Percentiles rank a stretch among this genome's conserved stretches.
phyloP scores from a whole-genome alignment of 2,329 filamentous ascomycete species.

The Penicillium psychrosexuale region DNA sequence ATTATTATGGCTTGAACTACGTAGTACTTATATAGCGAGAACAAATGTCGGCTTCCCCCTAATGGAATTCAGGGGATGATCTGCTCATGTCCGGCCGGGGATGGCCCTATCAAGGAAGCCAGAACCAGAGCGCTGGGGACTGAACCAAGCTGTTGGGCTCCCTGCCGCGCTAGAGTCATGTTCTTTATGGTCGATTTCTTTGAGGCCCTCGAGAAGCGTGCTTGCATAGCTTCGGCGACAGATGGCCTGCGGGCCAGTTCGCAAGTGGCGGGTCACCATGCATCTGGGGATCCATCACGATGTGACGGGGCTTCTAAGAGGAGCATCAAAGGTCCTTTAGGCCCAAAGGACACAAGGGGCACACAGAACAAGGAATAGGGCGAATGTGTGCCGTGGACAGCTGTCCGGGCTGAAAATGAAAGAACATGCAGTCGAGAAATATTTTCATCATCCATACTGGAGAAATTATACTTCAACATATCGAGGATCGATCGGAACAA shows the following conservation, averaged over 20 bases:
- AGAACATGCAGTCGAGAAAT: neutral
- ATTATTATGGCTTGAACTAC: conserved; percentile 3
- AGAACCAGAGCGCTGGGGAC: conserved; percentile 2
- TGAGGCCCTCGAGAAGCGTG: conserved; percentile 10
- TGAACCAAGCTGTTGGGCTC: conserved; percentile 1
- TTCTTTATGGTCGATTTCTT: conserved; percentile 7
- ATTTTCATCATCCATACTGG: neutral
- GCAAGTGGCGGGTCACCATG: conserved; percentile 31
- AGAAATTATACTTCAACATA: neutral
- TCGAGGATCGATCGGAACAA: conserved; percentile 5
- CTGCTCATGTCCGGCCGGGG: neutral
- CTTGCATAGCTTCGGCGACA: conserved; percentile 19
- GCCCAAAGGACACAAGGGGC: neutral
- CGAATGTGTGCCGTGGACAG: neutral
- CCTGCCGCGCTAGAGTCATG: neutral
- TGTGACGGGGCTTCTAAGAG: conserved; percentile 16
- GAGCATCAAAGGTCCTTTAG: conserved; percentile 7
- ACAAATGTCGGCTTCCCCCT: neutral
- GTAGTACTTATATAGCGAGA: conserved; percentile 7
- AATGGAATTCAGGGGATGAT: conserved; percentile 10
- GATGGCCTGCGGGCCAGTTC: conserved; percentile 25
- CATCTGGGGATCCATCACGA: conserved; percentile 28
- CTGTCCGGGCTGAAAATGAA: neutral
- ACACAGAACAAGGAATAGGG: neutral
- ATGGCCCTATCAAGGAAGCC: neutral